Base-by-base conservation (phyloP, 2,329 filamentous ascomycete species). In the Trichoderma endophyticum region DNA sequence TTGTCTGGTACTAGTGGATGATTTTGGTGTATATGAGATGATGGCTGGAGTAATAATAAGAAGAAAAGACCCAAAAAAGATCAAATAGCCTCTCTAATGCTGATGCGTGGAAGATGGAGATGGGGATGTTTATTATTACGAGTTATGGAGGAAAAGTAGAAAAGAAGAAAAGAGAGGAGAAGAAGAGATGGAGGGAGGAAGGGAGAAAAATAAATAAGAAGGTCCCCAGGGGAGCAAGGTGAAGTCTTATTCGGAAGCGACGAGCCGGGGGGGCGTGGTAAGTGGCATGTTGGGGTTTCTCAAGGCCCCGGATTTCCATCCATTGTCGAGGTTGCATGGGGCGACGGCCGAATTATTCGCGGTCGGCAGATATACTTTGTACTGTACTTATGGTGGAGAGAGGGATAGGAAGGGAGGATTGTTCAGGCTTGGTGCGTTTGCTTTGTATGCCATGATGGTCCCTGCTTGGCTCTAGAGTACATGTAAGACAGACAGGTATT, bases 1-100 rank as follows among this genome's bases (percentile, higher is more conserved):
- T 74, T 83, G 78, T 21, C 62, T 59, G 72, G 69, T 43, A 24
- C 6, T 28, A 18, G 15, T 28, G 11, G 26, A 51, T 64, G 26
- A 34, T 56, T 54, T 56, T 39, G 18, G n/a, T 61, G 11, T 64
- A 30, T 62, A 32, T 57, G 64, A n/a, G 39, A 62, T 68, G 54
- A 14, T 28, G 32, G 32, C 30, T 51, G 59, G 8, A 48, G 11
- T 51, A 15, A 24, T 43, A 34, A 30, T 2, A n/a, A 48, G 26
- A 59, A 21, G 14, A 36, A 28, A 32, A 56, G 39, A 24, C 34
- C 43, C 48, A 56, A 36, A 30, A 36, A 32, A 34, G 14, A 15
- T 43, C 39, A 56, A 56, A 26, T 26, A 26, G 34, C 36, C 26
- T 43, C 6, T 21, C 32, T 28, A 12, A 36, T 54, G 34, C 54